Conservation (phyloP, 495 filamentous ascomycete species). For the Letharia lupina region DNA sequence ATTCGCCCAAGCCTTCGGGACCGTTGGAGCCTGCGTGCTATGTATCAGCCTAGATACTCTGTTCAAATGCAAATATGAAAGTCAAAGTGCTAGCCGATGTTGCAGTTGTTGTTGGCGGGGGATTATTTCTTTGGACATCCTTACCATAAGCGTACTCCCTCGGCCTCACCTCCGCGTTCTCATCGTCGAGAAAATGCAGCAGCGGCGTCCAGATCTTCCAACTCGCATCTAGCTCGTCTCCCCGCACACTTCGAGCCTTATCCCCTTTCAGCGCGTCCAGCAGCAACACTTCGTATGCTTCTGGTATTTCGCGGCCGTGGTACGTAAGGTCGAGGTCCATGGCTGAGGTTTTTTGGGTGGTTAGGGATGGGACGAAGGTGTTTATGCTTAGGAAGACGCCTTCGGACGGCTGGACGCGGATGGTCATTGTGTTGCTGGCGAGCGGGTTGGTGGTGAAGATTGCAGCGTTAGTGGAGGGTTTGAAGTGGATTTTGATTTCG, state of each 20-base stretch:
- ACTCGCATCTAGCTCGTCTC: slow-evolving; percentile 75
- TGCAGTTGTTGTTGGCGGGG: not conserved
- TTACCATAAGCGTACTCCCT: slow-evolving; percentile 85
- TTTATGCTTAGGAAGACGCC: slow-evolving; percentile 88
- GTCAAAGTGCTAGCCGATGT: not conserved
- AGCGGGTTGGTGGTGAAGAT: slow-evolving; percentile 69
- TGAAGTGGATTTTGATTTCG: slow-evolving; percentile 81
- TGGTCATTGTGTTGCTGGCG: slow-evolving; percentile 74
- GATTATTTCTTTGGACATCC: slow-evolving; percentile 23
- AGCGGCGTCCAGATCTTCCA: slow-evolving; percentile 83
- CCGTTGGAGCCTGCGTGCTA: slow-evolving; percentile 20
- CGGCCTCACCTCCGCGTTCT: slow-evolving; percentile 65
- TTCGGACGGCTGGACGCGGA: slow-evolving; percentile 82
- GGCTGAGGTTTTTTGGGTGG: slow-evolving; percentile 78
- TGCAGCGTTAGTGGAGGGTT: slow-evolving; percentile 66
- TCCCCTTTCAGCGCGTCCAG: slow-evolving; percentile 77
- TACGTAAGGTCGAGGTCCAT: slow-evolving; percentile 82
- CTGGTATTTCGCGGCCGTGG: slow-evolving; percentile 72
- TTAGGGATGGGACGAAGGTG: slow-evolving; percentile 72
- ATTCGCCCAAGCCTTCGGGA: slow-evolving; percentile 23
- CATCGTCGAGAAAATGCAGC: slow-evolving; percentile 73
- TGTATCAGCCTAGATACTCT: not conserved
- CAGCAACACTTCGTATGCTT: slow-evolving; percentile 79
- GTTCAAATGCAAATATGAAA: not conserved
- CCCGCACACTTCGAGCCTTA: slow-evolving; percentile 79